phyloP scores from a whole-genome alignment of 1,284 basidiomycete genomes.

The Ganoderma resinaceum region DNA sequence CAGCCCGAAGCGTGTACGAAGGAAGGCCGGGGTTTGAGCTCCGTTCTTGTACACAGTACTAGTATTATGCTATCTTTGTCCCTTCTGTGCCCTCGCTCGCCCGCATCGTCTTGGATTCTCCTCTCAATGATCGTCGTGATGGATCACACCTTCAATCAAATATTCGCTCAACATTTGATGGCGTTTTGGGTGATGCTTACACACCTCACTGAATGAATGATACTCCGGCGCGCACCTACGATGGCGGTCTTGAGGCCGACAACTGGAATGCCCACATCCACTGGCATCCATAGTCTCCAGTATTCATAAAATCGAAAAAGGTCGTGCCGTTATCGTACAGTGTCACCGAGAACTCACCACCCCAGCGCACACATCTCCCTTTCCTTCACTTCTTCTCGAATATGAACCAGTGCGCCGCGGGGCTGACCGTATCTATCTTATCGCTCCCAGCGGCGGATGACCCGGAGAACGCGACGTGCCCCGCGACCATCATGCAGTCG shows the following conservation, averaged over 20 bases:
- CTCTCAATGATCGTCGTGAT: too few species aligned
- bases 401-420: conserved; percentile 16
- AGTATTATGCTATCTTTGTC: not conserved
- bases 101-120: not conserved
- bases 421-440: conserved; percentile 12
- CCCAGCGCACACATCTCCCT: not conserved
- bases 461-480: conserved; percentile 40
- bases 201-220: too few species aligned
- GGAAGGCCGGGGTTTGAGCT: not conserved
- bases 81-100: not conserved
- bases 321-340: conserved; percentile 11
- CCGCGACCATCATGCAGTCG: conserved; percentile 48
- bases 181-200: too few species aligned
- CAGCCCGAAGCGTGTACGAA: not conserved
- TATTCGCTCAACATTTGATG: not conserved
- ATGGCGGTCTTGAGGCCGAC: not conserved
- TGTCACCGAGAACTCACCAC: conserved; percentile 10
- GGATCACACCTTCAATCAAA: not conserved
- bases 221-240: too few species aligned
- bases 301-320: not conserved
- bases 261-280: not conserved
- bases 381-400: not conserved
- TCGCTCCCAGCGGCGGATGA: conserved; percentile 36
- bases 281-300: not conserved
- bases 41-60: not conserved